These are phyloP conservation scores for Eleusine coracana DNA, from an alignment of 176 grass and related monocot genomes.

Conservation along the genomic window DNA sequence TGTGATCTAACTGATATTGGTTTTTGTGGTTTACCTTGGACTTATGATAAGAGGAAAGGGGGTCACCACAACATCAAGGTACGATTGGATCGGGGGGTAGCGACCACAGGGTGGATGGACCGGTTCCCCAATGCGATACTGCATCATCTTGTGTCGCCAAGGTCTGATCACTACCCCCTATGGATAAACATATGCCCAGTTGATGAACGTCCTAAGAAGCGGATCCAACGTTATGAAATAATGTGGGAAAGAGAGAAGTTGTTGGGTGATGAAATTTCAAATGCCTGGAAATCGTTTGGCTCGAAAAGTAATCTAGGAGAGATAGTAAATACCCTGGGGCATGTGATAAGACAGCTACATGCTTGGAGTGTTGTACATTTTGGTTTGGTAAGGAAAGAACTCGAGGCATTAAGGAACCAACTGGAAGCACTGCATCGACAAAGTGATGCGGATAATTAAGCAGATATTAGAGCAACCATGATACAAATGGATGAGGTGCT, in stretches of 20 bases:
- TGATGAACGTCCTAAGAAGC: fast-evolving
- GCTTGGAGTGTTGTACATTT: no score
- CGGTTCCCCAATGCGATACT: not conserved
- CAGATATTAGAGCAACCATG: no score
- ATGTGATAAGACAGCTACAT: no score
- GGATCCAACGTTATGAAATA: not conserved
- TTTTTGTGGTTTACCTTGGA: not conserved
- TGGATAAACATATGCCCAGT: fast-evolving
- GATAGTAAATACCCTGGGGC: no score
- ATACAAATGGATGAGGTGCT: no score
- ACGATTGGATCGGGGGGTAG: not conserved
- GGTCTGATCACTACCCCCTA: not conserved
- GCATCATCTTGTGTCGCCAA: not conserved
- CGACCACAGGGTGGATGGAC: fast-evolving
- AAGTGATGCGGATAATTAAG: no score
- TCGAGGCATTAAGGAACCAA: no score
- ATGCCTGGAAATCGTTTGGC: not conserved
- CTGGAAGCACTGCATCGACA: no score
- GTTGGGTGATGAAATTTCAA: fast-evolving
- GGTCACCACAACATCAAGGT: not conserved
- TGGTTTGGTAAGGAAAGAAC: no score
- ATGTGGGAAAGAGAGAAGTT: not conserved
- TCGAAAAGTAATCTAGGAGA: no score
- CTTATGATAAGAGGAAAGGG: not conserved
- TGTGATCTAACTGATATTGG: not conserved